Evolutionary conservation across 331 rosid species (phyloP), one percentile per base, ranked within the genome.

Genomic region (Quercus phellos): DNA sequence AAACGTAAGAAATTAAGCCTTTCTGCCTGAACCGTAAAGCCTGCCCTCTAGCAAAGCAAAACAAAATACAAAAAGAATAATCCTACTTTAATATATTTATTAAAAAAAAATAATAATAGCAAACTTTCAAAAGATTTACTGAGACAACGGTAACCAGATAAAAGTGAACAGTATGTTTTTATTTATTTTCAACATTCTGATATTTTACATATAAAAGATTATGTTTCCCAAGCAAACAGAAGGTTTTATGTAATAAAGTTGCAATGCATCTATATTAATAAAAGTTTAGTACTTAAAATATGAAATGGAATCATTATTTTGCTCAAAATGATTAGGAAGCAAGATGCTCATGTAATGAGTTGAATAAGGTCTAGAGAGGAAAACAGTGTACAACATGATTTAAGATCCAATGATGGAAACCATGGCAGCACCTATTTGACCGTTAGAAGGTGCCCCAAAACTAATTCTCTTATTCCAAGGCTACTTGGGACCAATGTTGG

Each of bases 1-100:
- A 92, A 94, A 21, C 99, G 97, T 76, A 94, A 86, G 77, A 82
- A 91, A 78, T 94, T 94, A 72, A 94, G 86, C 87, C 99, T 88
- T 60, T 94, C 99, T 68, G 99, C 98, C 82, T 83, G 90, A 80
- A 94, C 96, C 17, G 99, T 83, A 78, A 83, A 94, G 34, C 99
- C 99, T 72, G 99, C 91, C 61, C 87, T 87, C 99, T 94, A 77
- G 82, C 59, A 63, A 79, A 78, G 83, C 67, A 81, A 81, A 88
- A 82, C 72, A 42, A 26, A 61, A 77, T 46, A 46, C 56, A 78
- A 55, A 79, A 82, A 58, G 67, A 2, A 26, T 27, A 59, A 59
- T 24, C 30, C n/a, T 59, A 59, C 8, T 59, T 59, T 5, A 63
- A 27, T 14, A 63, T 61, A 0, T 38, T 1, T 38, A 0, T 6